Percentiles rank a stretch among this genome's conserved stretches.
Conservation (phyloP, 768 basidiomycete species). For the Tulasnella sp. region DNA sequence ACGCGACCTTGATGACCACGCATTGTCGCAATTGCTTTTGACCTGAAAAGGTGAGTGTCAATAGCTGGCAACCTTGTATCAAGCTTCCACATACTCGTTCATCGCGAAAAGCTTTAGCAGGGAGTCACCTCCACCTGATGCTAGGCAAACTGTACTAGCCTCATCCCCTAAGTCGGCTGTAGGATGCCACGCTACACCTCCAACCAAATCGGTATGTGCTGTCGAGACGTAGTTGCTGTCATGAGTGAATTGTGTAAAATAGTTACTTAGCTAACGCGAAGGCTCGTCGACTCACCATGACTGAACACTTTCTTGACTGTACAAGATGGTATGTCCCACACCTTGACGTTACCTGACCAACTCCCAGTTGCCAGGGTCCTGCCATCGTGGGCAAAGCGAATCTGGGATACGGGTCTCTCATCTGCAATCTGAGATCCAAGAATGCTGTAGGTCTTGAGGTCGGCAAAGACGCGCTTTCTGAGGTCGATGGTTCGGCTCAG, state of each 20-base stretch:
- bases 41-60: constrained; percentile 47
- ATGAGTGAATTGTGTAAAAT: constrained; percentile 21
- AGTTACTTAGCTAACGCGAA: not conserved
- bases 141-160: constrained; percentile 71
- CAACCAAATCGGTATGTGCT: constrained; percentile 89
- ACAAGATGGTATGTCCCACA: constrained; percentile 94
- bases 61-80: not conserved
- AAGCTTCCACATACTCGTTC: constrained; percentile 55
- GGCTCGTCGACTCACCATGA: constrained; percentile 45
- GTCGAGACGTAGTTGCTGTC: constrained; percentile 24
- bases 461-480: constrained; percentile 81
- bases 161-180: constrained; percentile 71
- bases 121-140: constrained; percentile 85
- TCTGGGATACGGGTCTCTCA: constrained; percentile 88
- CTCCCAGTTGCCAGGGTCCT: constrained; percentile 85
- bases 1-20: constrained; percentile 88
- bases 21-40: constrained; percentile 78
- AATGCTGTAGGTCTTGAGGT: constrained; percentile 90
- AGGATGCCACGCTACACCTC: constrained; percentile 98
- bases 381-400: constrained; percentile 92
- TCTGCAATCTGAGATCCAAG: constrained; percentile 98
- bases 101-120: constrained; percentile 87
- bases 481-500: constrained; percentile 87
- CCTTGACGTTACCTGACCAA: constrained; percentile 91
- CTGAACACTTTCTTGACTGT: constrained; percentile 70